These are phyloP conservation scores for Yamadazyma insecticola DNA, from an alignment of 805 yeast genomes.

Conservation along the genomic window DNA sequence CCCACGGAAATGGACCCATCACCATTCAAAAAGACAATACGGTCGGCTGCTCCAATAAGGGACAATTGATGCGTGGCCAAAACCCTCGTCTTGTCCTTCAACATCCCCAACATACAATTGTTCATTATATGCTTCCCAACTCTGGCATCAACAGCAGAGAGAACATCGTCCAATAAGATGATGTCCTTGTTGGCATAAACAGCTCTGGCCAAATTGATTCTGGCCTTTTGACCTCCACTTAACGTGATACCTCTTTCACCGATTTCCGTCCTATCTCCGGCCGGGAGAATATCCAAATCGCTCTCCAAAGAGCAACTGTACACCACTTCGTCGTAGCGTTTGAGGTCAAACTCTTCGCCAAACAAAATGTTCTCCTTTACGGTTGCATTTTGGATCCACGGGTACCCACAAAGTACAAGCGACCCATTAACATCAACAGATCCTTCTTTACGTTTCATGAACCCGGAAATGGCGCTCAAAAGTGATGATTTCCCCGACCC, in stretches of 20 bases:
- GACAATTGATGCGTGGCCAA: slow-evolving; percentile 36
- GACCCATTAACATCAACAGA: slow-evolving; percentile 25
- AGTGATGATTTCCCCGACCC: slow-evolving; percentile 37
- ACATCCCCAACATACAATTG: slow-evolving; percentile 23
- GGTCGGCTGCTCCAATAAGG: slow-evolving; percentile 27
- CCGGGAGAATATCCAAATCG: slow-evolving; percentile 28
- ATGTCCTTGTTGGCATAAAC: slow-evolving; percentile 29
- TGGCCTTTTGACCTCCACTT: slow-evolving; percentile 36
- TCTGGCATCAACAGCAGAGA: slow-evolving; percentile 35
- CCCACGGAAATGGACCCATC: slow-evolving; percentile 29
- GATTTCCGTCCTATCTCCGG: slow-evolving; percentile 33
- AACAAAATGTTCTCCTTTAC: slow-evolving; percentile 29
- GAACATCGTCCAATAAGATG: slow-evolving; percentile 29
- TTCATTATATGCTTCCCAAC: slow-evolving; percentile 34
- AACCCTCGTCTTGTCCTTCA: slow-evolving; percentile 27
- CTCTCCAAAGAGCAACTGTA: slow-evolving; percentile 27
- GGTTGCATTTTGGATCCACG: slow-evolving; percentile 35
- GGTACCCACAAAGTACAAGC: slow-evolving; percentile 26
- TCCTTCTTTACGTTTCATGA: slow-evolving; percentile 30
- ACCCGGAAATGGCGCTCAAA: slow-evolving; percentile 33
- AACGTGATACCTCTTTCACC: slow-evolving; percentile 36
- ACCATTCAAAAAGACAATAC: slow-evolving; percentile 26
- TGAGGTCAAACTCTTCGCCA: slow-evolving; percentile 20
- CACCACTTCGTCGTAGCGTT: slow-evolving; percentile 21
- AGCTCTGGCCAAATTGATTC: slow-evolving; percentile 32